Evolutionary conservation across 495 filamentous ascomycete genomes (phyloP).

Genomic region (Hypoxylon intermedium): DNA sequence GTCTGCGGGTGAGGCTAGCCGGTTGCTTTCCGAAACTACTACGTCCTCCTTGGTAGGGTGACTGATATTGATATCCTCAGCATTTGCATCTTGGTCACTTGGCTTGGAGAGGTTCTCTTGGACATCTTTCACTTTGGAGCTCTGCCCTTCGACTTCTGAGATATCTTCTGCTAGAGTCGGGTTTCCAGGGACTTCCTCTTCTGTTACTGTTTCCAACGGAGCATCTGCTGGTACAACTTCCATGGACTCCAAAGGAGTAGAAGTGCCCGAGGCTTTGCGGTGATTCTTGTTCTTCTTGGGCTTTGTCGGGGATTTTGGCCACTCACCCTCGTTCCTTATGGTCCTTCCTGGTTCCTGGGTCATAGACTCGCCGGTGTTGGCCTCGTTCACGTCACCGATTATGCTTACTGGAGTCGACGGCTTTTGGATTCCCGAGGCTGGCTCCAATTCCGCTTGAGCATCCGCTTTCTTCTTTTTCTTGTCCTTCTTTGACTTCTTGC

Average conservation of each 20-base stretch:
- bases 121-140: constrained; percentile 28
- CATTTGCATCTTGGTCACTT: constrained; percentile 42
- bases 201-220: constrained; percentile 49
- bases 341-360: constrained; percentile 42
- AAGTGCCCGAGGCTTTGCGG: constrained; percentile 44
- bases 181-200: constrained; percentile 36
- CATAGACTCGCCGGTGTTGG: constrained; percentile 38
- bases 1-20: constrained; percentile 14
- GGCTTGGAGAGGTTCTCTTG: constrained; percentile 21
- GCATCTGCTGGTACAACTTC: constrained; percentile 38
- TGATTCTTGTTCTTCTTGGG: constrained; percentile 55
- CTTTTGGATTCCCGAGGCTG: constrained; percentile 28
- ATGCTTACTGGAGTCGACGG: constrained; percentile 33
- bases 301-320: constrained; percentile 35
- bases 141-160: constrained; percentile 35
- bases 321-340: constrained; percentile 39
- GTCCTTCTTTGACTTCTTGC: constrained; percentile 34
- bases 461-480: constrained; percentile 47
- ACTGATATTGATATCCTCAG: constrained; percentile 37
- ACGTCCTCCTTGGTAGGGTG: constrained; percentile 23
- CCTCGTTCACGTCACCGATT: constrained; percentile 40
- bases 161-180: constrained; percentile 43
- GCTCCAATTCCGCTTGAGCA: constrained; percentile 33
- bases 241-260: constrained; percentile 38
- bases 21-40: constrained; percentile 14